Percentiles rank a stretch among this genome's conserved stretches.
phyloP scores from a whole-genome alignment of 2,329 filamentous ascomycete genomes.

The Ciborinia camelliae region DNA sequence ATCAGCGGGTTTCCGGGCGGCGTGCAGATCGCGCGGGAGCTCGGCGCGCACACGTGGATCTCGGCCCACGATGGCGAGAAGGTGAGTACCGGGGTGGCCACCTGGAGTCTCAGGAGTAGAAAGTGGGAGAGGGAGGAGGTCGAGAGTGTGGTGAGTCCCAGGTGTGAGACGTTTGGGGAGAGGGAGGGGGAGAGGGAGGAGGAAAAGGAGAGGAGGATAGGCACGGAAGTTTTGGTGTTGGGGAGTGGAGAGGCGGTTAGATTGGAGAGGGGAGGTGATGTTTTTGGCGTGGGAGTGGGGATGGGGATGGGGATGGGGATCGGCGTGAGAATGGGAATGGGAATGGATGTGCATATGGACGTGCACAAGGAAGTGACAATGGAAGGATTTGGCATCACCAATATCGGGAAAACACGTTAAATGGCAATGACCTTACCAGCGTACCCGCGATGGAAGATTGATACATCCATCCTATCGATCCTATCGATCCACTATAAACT shows the following conservation, averaged over 20 bases:
- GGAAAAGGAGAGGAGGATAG: conserved; percentile 25
- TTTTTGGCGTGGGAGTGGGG: conserved; percentile 38
- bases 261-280: conserved; percentile 32
- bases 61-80: conserved; percentile 60
- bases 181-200: conserved; percentile 20
- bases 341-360: conserved; percentile 2
- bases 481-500: too few species aligned
- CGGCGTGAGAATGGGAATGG: conserved; percentile 19
- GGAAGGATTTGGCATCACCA: not conserved
- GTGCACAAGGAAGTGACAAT: too few species aligned
- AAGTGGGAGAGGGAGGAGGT: conserved; percentile 47
- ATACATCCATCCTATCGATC: too few species aligned
- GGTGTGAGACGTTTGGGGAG: conserved; percentile 26
- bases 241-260: conserved; percentile 45
- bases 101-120: conserved; percentile 48
- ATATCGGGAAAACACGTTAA: not conserved
- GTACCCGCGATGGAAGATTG: too few species aligned
- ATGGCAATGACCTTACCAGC: too few species aligned
- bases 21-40: conserved; percentile 50
- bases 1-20: conserved; percentile 56
- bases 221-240: conserved; percentile 45
- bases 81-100: conserved; percentile 50
- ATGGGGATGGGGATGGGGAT: conserved; percentile 41
- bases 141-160: conserved; percentile 37
- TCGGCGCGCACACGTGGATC: conserved; percentile 57